phyloP scores from a whole-genome alignment of 2,329 filamentous ascomycete genomes.

The Monosporascus sp. region DNA sequence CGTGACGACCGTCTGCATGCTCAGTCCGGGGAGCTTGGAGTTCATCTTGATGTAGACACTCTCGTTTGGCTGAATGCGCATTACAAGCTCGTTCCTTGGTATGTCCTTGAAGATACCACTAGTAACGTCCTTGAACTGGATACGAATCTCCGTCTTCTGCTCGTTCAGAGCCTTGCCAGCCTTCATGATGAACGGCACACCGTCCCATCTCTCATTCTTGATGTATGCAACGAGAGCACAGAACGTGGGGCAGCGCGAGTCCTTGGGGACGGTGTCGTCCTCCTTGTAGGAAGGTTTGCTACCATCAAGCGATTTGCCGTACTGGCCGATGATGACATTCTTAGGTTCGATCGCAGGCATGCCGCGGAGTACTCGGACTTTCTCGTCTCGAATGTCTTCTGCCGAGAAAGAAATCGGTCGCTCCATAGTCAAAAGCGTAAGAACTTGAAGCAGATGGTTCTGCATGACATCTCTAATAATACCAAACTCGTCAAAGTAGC shows the following conservation, averaged over 20 bases:
- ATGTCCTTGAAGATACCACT: slow-evolving; percentile 99
- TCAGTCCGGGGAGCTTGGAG: slow-evolving; percentile 95
- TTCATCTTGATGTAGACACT: slow-evolving; percentile 99
- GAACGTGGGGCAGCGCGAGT: slow-evolving; percentile 96
- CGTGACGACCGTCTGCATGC: slow-evolving; percentile 98
- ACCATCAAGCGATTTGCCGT: slow-evolving; percentile 91
- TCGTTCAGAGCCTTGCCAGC: slow-evolving; percentile 98
- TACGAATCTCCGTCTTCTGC: slow-evolving; percentile 98
- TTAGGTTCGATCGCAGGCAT: slow-evolving; percentile 96
- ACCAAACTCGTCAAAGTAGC: slow-evolving; percentile 99
- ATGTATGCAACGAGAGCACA: slow-evolving; percentile 96
- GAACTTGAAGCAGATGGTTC: slow-evolving; percentile 94
- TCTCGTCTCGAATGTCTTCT: slow-evolving; percentile 97
- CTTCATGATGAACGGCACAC: slow-evolving; percentile 98
- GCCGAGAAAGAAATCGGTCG: slow-evolving; percentile 96
- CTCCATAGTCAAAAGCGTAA: slow-evolving; percentile 97
- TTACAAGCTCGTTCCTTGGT: slow-evolving; percentile 96
- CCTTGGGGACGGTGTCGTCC: slow-evolving; percentile 95
- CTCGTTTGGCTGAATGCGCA: slow-evolving; percentile 98
- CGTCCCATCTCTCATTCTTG: slow-evolving; percentile 99
- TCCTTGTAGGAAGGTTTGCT: slow-evolving; percentile 98
- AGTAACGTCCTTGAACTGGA: slow-evolving; percentile 99
- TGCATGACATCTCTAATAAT: slow-evolving; percentile 99
- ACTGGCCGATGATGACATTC: slow-evolving; percentile 99
- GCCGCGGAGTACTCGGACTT: slow-evolving; percentile 88